Evolutionary conservation across 2,329 filamentous ascomycete genomes (phyloP), one percentile per base, ranked within the genome.

Genomic region (Colletotrichum orbiculare): DNA sequence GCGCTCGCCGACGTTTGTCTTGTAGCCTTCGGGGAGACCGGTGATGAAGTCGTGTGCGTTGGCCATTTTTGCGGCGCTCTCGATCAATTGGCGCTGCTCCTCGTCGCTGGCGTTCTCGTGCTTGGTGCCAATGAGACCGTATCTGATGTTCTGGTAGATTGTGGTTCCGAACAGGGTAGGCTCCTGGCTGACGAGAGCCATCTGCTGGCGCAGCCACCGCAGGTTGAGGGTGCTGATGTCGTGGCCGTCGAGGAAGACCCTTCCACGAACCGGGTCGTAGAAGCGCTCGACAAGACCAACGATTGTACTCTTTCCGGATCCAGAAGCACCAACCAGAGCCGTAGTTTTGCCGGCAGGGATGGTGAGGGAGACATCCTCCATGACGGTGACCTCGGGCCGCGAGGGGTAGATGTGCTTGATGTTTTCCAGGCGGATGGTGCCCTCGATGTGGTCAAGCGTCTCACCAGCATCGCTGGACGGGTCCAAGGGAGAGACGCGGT

Each of bases 371-470:
- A 98, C 92, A 68, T 90, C 89, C 46, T 96, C 83, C 89, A 98
- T 95, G 43, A 98, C 92, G 2, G 89, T 87, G 4, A 97, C 94
- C 72, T 97, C 94, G 0, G 94, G 93, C 11, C 96, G 88, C 6
- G 94, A 97, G 4, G 96, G 96, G 72, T 99, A 98, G 71, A 97
- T 95, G 77, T 97, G 94, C 76, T 92, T 96, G 74, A 98, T 85
- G 70, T 93, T 86, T 70, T 89, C 87, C 48, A 99, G 85, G 69
- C 94, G 91, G 63, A 99, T 90, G 13, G 87, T 88, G 35, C 96
- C 96, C 65, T 91, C 82, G 2, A 97, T 84, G 17, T 87, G 77
- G 1, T 93, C 89, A 1, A 96, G 84, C 69, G 85, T 94, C 66
- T 87, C 82, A n/a, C 95, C 96, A 8, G 84, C 82, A 1, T 90